Evolutionary conservation across 495 filamentous ascomycete species (phyloP), one percentile per base, ranked within the genome.

Genomic region (Lasiosphaeria ovina): DNA sequence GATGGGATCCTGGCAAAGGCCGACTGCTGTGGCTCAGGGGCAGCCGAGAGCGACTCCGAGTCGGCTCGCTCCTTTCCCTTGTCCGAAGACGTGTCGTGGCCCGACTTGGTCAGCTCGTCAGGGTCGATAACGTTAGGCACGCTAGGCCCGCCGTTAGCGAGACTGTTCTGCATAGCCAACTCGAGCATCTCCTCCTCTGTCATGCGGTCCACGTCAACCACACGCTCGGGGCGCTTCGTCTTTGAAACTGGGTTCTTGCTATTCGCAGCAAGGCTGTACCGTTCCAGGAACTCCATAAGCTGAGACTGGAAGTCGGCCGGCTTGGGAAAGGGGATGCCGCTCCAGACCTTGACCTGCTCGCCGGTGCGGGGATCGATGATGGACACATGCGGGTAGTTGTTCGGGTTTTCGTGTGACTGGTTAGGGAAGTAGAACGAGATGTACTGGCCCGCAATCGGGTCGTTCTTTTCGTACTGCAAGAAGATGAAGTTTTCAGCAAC

Each of bases 141-240:
- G 8, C 64, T 57, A 8, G 54, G 33, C 8, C 64, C 49, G 48
- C 59, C 60, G 52, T 62, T 63, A 12, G 76, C 86, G 4, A 97
- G 77, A 66, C 91, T 96, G 74, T 94, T 93, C 66, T 90, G 84
- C 74, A 98, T 73, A 0, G 95, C 94, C 81, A 97, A 85, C 72
- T 95, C 87, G 67, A 98, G 79, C 92, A 93, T 93, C 72, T 98
- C 92, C 63, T 97, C 93, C 67, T 98, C 94, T 0, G 91, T 97
- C 88, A 98, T 93, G 6, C 88, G 85, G 51, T 87, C 88, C 34
- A 97, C 83, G 64, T 88, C 89, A 53, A 89, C 78, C 59, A 87
- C 82, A 57, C 84, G 74, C 56, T 78, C 79, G 64, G 91, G 88
- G 3, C 85, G 79, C 72, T 93, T 95, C 44, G 89, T 79, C 68